Percentiles rank a stretch among this genome's conserved stretches.
phyloP scores from a whole-genome alignment of 2,329 filamentous ascomycete species.

The Hypoxylon sp. region DNA sequence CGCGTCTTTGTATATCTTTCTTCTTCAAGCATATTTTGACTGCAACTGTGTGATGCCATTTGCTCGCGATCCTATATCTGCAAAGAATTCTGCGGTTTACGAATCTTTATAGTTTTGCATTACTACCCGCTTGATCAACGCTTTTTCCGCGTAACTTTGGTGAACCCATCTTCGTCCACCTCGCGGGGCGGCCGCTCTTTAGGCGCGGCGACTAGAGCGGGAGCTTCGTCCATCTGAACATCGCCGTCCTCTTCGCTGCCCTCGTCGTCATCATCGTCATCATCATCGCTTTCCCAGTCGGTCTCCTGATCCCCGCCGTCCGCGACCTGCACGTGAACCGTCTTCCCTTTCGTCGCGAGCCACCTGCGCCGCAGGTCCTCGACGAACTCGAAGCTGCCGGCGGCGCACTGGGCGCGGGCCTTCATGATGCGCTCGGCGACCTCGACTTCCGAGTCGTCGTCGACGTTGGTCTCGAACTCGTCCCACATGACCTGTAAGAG shows the following conservation, averaged over 20 bases:
- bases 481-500: slow-evolving; percentile 92
- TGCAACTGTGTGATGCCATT: slow-evolving; percentile 31
- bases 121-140: slow-evolving; percentile 50
- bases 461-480: slow-evolving; percentile 93
- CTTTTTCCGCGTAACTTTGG: slow-evolving; percentile 78
- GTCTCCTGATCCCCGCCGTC: slow-evolving; percentile 52
- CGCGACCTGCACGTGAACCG: slow-evolving; percentile 57
- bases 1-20: slow-evolving; percentile 43
- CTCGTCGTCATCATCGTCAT: slow-evolving; percentile 67
- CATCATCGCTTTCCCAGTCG: slow-evolving; percentile 69
- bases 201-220: slow-evolving; percentile 65
- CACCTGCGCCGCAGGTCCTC: slow-evolving; percentile 72
- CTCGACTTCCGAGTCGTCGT: slow-evolving; percentile 84
- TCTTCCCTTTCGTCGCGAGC: slow-evolving; percentile 70
- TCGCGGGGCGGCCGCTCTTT: slow-evolving; percentile 76
- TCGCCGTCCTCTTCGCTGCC: slow-evolving; percentile 68
- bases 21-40: slow-evolving; percentile 36
- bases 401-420: slow-evolving; percentile 71
- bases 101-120: slow-evolving; percentile 18
- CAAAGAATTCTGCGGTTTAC: slow-evolving; percentile 20
- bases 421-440: slow-evolving; percentile 79
- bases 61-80: slow-evolving; percentile 15
- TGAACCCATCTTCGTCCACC: slow-evolving; percentile 85
- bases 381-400: slow-evolving; percentile 74
- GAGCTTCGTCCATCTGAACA: slow-evolving; percentile 77